Conservation (phyloP, 306 rosid genomes). For the Leucaena leucocephala region DNA sequence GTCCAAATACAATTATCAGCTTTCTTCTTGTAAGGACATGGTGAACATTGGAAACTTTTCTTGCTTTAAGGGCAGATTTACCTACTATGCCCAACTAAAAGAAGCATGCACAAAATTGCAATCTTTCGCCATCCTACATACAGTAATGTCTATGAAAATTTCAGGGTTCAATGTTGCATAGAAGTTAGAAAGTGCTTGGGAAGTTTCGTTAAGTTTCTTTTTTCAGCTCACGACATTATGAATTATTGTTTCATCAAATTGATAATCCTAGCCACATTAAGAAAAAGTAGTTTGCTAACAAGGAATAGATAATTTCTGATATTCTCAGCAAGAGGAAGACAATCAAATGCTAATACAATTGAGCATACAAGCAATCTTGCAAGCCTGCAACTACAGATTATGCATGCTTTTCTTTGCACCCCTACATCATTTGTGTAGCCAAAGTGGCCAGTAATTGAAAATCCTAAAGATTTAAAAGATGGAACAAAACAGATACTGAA, state of each 20-base stretch:
- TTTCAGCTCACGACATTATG: not conserved
- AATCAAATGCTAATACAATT: not conserved
- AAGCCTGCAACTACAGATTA: slow-evolving; percentile 25
- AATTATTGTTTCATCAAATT: not conserved
- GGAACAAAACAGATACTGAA: not conserved
- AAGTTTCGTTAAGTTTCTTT: not conserved
- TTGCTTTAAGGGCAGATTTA: not conserved
- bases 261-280: not conserved
- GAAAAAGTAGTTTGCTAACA: not conserved
- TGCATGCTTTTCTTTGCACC: slow-evolving; percentile 15
- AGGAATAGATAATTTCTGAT: not conserved
- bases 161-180: not conserved
- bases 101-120: not conserved
- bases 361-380: slow-evolving; percentile 20
- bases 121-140: not conserved
- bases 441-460: not conserved
- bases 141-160: not conserved
- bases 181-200: not conserved
- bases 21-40: not conserved
- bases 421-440: slow-evolving; percentile 7
- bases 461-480: slow-evolving; percentile 12
- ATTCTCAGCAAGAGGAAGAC: not conserved
- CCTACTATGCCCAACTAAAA: not conserved
- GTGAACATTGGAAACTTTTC: not conserved
- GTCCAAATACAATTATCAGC: not conserved